These are phyloP conservation scores for Theileria parva DNA, from an alignment of 169 alveolate genomes.

Conservation along the genomic window DNA sequence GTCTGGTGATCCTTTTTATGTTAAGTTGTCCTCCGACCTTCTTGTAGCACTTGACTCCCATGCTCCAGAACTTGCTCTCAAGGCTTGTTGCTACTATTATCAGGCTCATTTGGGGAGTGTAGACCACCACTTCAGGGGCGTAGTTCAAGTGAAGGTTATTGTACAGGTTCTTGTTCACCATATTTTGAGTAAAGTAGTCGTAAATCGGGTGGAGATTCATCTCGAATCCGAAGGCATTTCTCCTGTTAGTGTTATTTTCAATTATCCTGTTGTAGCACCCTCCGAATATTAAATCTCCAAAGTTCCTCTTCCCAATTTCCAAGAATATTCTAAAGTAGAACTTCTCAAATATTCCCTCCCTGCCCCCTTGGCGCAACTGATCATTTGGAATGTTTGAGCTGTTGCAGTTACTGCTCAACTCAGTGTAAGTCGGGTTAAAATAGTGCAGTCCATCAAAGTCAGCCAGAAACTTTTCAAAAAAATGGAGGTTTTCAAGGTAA, in stretches of 20 bases:
- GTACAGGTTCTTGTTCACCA: constrained; percentile 4
- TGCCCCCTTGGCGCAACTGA: background rate
- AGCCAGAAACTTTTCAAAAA: constrained; percentile 2
- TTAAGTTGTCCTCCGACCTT: constrained; percentile 37
- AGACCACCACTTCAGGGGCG: constrained; percentile 54
- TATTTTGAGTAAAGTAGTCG: constrained; percentile 20
- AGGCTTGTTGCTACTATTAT: constrained; percentile 33
- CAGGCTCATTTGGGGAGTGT: constrained; percentile 24
- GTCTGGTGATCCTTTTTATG: constrained; percentile 32
- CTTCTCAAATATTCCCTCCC: constrained; percentile 23
- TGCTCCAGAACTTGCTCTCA: constrained; percentile 29
- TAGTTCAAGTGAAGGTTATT: constrained; percentile 14
- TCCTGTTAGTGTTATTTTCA: constrained; percentile 24
- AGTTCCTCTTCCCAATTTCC: constrained; percentile 29
- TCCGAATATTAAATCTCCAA: constrained; percentile 22
- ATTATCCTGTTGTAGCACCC: constrained; percentile 46
- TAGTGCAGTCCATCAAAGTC: constrained; percentile 9
- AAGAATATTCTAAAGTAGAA: constrained; percentile 27
- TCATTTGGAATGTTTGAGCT: background rate
- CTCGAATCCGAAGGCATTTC: constrained; percentile 61
- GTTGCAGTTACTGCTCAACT: background rate
- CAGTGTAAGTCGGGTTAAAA: background rate
- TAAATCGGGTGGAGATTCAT: constrained; percentile 38
- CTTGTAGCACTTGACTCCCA: constrained; percentile 44
- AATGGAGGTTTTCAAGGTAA: background rate